phyloP scores from a whole-genome alignment of 208 protist species.

The Leishmania turanica region DNA sequence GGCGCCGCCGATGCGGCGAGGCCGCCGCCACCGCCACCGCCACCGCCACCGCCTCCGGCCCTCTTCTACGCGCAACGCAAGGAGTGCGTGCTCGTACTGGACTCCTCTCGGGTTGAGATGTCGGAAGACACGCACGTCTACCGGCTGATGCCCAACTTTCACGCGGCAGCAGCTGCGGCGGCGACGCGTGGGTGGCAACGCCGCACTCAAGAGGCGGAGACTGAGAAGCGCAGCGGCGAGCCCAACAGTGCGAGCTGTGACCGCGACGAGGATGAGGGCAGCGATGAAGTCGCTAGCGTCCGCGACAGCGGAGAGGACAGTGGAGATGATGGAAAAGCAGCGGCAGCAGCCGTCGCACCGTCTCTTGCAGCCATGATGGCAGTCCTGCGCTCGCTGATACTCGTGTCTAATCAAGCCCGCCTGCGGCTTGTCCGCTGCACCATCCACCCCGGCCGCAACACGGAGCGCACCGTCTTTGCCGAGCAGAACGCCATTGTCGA shows the following conservation, averaged over 20 bases:
- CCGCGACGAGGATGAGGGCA: neutral
- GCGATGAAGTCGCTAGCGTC: neutral
- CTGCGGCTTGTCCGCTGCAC: conserved; percentile 43
- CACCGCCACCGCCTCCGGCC: conserved; percentile 2
- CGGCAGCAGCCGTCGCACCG: neutral
- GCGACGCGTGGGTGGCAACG: neutral
- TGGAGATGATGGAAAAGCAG: neutral
- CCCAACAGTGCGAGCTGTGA: neutral
- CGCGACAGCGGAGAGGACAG: neutral
- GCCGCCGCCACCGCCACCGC: neutral
- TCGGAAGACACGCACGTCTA: conserved; percentile 39
- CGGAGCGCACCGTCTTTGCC: conserved; percentile 67
- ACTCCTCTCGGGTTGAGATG: conserved; percentile 58
- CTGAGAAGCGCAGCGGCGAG: neutral
- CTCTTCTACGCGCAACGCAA: conserved; percentile 28
- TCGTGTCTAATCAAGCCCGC: conserved; percentile 65
- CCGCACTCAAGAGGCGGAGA: neutral
- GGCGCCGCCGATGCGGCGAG: neutral
- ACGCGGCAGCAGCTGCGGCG: neutral
- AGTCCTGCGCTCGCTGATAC: conserved; percentile 51
- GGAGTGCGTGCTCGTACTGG: conserved; percentile 67
- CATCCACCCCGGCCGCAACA: conserved; percentile 35
- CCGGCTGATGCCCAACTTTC: conserved; percentile 17
- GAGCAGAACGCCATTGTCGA: conserved; percentile 73
- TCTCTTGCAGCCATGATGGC: conserved; percentile 15